Base-by-base conservation (phyloP, 2,329 filamentous ascomycete species). In the Teratosphaeria epicoccoides region DNA sequence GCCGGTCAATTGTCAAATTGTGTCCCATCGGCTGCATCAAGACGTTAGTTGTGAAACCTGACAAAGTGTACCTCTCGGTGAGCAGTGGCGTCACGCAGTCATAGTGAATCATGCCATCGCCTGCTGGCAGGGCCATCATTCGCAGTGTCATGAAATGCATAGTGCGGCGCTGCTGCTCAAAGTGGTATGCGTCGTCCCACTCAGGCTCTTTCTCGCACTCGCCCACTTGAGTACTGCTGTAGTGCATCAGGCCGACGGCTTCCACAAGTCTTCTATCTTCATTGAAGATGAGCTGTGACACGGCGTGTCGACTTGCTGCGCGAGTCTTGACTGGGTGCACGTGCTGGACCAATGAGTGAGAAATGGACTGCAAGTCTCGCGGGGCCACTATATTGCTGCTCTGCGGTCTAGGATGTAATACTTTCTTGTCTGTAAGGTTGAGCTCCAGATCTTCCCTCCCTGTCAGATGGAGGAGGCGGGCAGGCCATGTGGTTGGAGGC, bases 211-310 rank as follows among this genome's bases (percentile, higher is more conserved):
- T 80, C 37, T 84, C 77, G 55, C 91, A 85, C 49, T 87, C 85
- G n/a, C 91, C 82, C 10, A 87, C 74, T 43, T 91, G 83, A 12
- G 88, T 77, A 63, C 85, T 87, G 49, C 85, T 82, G 24, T 93
- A 93, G 52, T 93, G 90, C n/a, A 98, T 75, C 51, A 98, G 75
- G 49, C 79, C 82, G 50, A 84, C 83, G 0, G 89, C 93, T 71
- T 98, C 93, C 55, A 88, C 83, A 51, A 95, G 83, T 29, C 93
- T 84, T 54, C 89, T 82, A 63, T 98, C 93, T 58, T 97, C 89
- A 54, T 83, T 84, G 76, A 97, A 98, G 24, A 98, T 84, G 7
- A 93, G 76, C 49, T 84, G 82, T 25, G 93, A 94, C 6, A 97
- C 82, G 9, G 84, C 79, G 66, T 91, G 83, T 24, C 66, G 58